These are phyloP conservation scores for Thecamonas trahens DNA, from an alignment of 78 protist species.

Conservation along the genomic window DNA sequence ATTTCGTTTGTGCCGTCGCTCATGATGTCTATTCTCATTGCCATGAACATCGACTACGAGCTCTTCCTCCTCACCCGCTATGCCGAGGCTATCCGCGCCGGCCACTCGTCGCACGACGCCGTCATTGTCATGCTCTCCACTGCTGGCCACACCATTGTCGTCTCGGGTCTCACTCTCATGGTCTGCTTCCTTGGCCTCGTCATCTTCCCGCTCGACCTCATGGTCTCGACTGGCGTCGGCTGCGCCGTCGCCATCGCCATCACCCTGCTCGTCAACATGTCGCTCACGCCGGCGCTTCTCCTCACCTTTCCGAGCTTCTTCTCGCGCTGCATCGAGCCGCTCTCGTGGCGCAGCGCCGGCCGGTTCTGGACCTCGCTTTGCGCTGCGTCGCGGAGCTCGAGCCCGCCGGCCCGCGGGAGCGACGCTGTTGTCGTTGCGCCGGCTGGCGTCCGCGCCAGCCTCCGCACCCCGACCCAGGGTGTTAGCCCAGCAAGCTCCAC, in stretches of 20 bases:
- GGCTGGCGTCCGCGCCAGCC: too few species aligned
- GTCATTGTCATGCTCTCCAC: background rate
- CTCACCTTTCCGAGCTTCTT: slow-evolving; percentile 38
- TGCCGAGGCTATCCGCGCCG: slow-evolving; percentile 29
- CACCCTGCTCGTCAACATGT: slow-evolving; percentile 19
- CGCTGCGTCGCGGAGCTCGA: background rate
- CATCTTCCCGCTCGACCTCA: slow-evolving; percentile 27
- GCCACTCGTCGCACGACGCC: background rate
- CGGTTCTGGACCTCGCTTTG: background rate
- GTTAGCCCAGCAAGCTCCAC: too few species aligned
- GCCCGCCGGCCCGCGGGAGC: background rate
- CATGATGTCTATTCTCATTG: slow-evolving; percentile 40
- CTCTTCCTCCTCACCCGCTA: slow-evolving; percentile 62
- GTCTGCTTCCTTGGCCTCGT: slow-evolving; percentile 27
- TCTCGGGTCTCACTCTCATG: slow-evolving; percentile 38
- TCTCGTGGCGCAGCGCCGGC: too few species aligned
- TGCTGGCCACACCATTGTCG: slow-evolving; percentile 32
- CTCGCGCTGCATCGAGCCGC: slow-evolving; percentile 12
- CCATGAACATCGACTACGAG: slow-evolving; percentile 61
- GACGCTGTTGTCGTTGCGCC: background rate
- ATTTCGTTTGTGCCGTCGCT: slow-evolving; percentile 24
- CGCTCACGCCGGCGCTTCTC: slow-evolving; percentile 45
- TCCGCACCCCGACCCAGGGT: too few species aligned
- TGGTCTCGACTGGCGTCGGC: slow-evolving; percentile 37
- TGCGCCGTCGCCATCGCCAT: slow-evolving; percentile 22